phyloP scores from a whole-genome alignment of 164 flowering plant species.

The Amborella trichopoda region DNA sequence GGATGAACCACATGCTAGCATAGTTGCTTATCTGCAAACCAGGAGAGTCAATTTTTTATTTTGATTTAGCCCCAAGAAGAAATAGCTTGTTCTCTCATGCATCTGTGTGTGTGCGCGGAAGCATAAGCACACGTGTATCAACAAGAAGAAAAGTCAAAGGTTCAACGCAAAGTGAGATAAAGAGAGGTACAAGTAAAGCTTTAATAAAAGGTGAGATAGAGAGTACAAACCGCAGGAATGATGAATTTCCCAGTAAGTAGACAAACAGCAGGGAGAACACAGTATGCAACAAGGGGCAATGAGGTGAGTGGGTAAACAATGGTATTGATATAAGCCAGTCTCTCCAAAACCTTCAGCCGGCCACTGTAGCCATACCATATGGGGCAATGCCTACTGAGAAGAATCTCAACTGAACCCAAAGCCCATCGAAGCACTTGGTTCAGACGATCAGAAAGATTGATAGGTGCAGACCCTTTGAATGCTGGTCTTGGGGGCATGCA shows the following conservation, averaged over 20 bases:
- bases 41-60: background rate
- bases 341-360: conserved; percentile 32
- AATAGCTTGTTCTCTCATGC: background rate
- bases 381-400: conserved; percentile 37
- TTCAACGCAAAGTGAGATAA: no score
- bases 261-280: conserved; percentile 37
- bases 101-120: no score
- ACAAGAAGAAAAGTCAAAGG: no score
- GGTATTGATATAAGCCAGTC: conserved; percentile 37
- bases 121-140: no score
- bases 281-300: conserved; percentile 33
- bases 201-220: background rate
- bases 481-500: conserved; percentile 37
- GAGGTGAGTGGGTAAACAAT: conserved; percentile 35
- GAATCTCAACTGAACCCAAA: conserved; percentile 40
- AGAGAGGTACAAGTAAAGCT: background rate
- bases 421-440: conserved; percentile 54
- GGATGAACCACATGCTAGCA: conserved; percentile 20
- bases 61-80: background rate
- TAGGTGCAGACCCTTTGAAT: conserved; percentile 44
- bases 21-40: conserved; percentile 18
- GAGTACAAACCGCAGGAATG: conserved; percentile 27
- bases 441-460: conserved; percentile 42
- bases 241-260: conserved; percentile 42
- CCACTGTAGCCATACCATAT: conserved; percentile 48